Evolutionary conservation across 164 flowering plant species (phyloP).

Genomic region (Saururus chinensis): DNA sequence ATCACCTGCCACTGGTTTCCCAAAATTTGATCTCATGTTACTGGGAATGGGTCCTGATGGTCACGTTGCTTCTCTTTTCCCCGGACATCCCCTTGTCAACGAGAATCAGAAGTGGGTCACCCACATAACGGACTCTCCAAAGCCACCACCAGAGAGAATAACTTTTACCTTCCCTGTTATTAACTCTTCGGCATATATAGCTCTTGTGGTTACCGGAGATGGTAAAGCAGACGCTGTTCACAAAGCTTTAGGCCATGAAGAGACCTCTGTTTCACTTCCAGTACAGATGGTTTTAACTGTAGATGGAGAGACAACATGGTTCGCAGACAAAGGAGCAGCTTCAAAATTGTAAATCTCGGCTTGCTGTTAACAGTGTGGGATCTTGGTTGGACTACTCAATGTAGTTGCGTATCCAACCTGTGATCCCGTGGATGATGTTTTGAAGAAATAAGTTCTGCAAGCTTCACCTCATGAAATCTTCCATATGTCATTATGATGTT

Average conservation of each 20-base stretch:
- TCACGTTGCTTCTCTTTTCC: slow-evolving; percentile 72
- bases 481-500: too few relatives aligned
- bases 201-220: slow-evolving; percentile 50
- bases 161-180: slow-evolving; percentile 72
- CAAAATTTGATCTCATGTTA: slow-evolving; percentile 71
- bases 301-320: slow-evolving; percentile 47
- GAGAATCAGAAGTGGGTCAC: slow-evolving; percentile 68
- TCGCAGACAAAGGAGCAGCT: slow-evolving; percentile 65
- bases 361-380: background rate
- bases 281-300: slow-evolving; percentile 49
- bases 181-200: slow-evolving; percentile 53
- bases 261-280: slow-evolving; percentile 32
- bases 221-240: slow-evolving; percentile 42
- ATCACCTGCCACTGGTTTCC: slow-evolving; percentile 41
- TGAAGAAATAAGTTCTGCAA: background rate
- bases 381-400: background rate
- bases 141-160: slow-evolving; percentile 74
- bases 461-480: too few relatives aligned
- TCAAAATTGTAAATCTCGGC: slow-evolving; percentile 17
- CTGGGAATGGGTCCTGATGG: slow-evolving; percentile 93
- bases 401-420: background rate
- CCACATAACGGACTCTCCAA: slow-evolving; percentile 67
- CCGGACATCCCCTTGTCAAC: slow-evolving; percentile 57
- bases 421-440: background rate
- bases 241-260: slow-evolving; percentile 28